Evolutionary conservation across 2,329 filamentous ascomycete species (phyloP).

Genomic region (Xylariomycetidae sp.): DNA sequence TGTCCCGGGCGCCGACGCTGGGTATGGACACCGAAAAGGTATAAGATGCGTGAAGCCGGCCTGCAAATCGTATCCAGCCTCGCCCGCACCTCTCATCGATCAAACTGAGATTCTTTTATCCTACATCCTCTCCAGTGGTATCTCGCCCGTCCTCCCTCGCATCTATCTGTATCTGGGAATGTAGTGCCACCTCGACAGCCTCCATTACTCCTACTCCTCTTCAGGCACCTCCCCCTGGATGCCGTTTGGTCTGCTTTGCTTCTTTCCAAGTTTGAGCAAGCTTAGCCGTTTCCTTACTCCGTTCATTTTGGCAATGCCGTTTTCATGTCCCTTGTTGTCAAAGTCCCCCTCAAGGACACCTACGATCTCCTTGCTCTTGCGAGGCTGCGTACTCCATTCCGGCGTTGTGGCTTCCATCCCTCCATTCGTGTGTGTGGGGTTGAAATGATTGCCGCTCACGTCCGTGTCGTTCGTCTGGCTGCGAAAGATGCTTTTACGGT

Average conservation of each 20-base stretch:
- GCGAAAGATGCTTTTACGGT: constrained; percentile 41
- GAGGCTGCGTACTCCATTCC: constrained; percentile 17
- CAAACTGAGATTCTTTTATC: too few relatives aligned
- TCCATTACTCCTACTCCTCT: constrained; percentile 50
- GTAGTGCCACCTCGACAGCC: too few relatives aligned
- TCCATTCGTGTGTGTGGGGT: constrained; percentile 14
- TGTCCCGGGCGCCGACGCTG: too few relatives aligned
- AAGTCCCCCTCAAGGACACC: constrained; percentile 22
- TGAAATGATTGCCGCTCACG: constrained; percentile 13
- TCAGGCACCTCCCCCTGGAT: constrained; percentile 49
- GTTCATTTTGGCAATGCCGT: constrained; percentile 42
- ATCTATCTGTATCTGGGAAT: too few relatives aligned
- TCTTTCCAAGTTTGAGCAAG: constrained; percentile 68
- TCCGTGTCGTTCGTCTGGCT: constrained; percentile 28
- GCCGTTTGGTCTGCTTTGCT: constrained; percentile 50
- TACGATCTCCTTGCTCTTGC: constrained; percentile 25
- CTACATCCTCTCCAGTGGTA: too few relatives aligned
- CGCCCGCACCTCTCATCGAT: too few relatives aligned
- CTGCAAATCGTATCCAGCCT: too few relatives aligned
- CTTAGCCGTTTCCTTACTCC: constrained; percentile 75
- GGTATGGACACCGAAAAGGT: too few relatives aligned
- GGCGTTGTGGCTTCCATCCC: constrained; percentile 13
- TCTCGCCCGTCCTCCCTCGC: too few relatives aligned
- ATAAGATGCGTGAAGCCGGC: too few relatives aligned
- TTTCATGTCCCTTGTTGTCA: constrained; percentile 24